Conservation (phyloP, 2,329 filamentous ascomycete species). For the Xylaria sp. region DNA sequence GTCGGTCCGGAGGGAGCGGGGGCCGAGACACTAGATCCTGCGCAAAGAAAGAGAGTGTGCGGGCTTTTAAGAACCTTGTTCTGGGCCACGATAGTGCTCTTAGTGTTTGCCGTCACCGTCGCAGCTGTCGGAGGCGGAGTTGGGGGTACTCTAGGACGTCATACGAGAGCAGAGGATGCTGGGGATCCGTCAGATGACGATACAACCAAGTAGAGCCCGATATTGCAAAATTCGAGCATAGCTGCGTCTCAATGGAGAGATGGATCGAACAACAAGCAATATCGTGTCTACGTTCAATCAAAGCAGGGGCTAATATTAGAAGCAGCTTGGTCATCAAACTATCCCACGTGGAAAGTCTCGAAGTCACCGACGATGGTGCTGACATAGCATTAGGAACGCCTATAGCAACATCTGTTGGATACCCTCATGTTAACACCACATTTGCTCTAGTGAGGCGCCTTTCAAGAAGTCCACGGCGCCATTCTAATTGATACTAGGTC, state of each 20-base stretch:
- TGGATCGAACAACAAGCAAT: background rate
- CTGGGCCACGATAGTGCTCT: background rate
- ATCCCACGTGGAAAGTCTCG: background rate
- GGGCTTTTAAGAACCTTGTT: background rate
- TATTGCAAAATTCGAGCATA: constrained; percentile 16
- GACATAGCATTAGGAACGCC: constrained; percentile 3
- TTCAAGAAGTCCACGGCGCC: too few relatives aligned
- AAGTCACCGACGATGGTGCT: background rate
- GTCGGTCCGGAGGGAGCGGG: too few relatives aligned
- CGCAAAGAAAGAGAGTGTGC: background rate
- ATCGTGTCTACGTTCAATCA: constrained; percentile 4
- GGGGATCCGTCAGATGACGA: background rate
- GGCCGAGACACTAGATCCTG: too few relatives aligned
- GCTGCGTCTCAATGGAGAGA: background rate
- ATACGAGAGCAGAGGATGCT: background rate
- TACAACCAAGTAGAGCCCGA: constrained; percentile 1
- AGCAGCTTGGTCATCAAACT: constrained; percentile 3
- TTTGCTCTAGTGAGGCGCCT: background rate
- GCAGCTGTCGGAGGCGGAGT: background rate
- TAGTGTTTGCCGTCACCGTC: background rate
- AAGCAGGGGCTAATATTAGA: background rate
- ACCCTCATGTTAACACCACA: background rate
- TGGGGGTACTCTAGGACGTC: too few relatives aligned
- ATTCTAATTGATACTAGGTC: background rate
- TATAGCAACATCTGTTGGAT: background rate